Base-by-base conservation (phyloP, 768 basidiomycete species). In the Cystoderma amianthinum region DNA sequence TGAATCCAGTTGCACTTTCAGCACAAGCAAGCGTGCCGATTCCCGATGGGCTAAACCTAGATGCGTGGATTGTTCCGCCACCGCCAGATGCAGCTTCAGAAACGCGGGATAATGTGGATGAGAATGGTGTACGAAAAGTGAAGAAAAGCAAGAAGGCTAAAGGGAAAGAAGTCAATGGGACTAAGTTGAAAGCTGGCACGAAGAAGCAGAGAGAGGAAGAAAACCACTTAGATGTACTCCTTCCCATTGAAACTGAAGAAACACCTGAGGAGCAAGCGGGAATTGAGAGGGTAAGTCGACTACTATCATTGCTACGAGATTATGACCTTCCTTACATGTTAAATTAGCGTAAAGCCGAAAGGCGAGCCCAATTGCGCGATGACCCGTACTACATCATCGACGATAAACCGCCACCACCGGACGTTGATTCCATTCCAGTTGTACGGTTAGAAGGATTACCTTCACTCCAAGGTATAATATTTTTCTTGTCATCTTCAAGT, bases 321-420 rank as follows among this genome's bases (percentile, higher is more conserved):
- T n/a, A n/a, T n/a, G n/a, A n/a, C n/a, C n/a, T n/a, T n/a, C n/a
- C n/a, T n/a, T n/a, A n/a, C n/a, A n/a, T n/a, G n/a, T n/a, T n/a
- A n/a, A n/a, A n/a, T 24, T 50, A 96, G 92, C 72, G 78, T 34
- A 82, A 80, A 49, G 81, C 77, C 19, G 89, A 86, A 49, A 74
- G 89, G 21, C 63, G 81, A 36, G 91, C 83, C 38, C 78, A 82
- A 44, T 68, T 82, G 47, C 77, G 78, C 30, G 87, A 91, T 47
- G 92, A 98, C 55, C 93, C 94, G 3, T 96, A 92, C 63, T 94
- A 96, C 60, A 81, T 96, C 48, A 70, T 81, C 28, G 85, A 88
- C 48, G 76, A 78, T 32, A 63, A 58, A 41, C 65, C 75, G 1
- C 55, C 68, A 48, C 46, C 61, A 5, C 73, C 78, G 10, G 90